Evolutionary conservation across 2,329 filamentous ascomycete species (phyloP).

Genomic region (Drechslerella stenobrocha): DNA sequence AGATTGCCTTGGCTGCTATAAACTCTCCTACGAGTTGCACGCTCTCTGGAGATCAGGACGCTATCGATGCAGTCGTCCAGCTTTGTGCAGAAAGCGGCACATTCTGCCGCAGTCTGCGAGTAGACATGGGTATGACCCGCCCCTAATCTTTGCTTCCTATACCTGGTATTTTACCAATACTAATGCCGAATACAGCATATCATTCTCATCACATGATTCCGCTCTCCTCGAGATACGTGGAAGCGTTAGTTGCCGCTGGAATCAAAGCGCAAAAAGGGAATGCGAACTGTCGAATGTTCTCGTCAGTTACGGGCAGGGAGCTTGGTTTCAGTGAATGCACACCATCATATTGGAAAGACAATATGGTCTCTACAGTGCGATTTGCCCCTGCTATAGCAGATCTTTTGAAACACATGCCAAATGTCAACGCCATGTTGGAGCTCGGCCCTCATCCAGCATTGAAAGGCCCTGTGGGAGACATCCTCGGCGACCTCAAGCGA

Average conservation of each 20-base stretch:
- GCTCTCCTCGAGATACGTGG: slow-evolving; percentile 54
- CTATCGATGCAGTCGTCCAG: slow-evolving; percentile 53
- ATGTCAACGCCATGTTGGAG: slow-evolving; percentile 46
- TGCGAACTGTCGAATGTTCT: slow-evolving; percentile 51
- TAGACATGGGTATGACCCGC: slow-evolving; percentile 18
- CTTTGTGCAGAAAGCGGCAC: slow-evolving; percentile 51
- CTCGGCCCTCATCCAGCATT: slow-evolving; percentile 50
- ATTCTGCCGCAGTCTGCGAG: slow-evolving; percentile 19
- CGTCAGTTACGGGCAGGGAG: slow-evolving; percentile 51
- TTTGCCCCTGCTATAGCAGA: slow-evolving; percentile 55
- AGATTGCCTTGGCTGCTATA: slow-evolving; percentile 35
- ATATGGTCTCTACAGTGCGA: slow-evolving; percentile 56
- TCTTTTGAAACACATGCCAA: slow-evolving; percentile 26
- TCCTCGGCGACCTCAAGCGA: slow-evolving; percentile 22
- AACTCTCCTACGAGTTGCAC: slow-evolving; percentile 54
- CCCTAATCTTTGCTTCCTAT: background rate
- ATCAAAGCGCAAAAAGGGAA: slow-evolving; percentile 33
- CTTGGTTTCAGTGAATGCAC: slow-evolving; percentile 51
- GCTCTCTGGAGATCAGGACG: slow-evolving; percentile 53
- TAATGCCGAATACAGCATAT: slow-evolving; percentile 57
- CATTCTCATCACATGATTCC: slow-evolving; percentile 57
- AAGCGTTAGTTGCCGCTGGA: slow-evolving; percentile 41
- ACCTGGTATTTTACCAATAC: slow-evolving; percentile 52
- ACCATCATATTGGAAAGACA: slow-evolving; percentile 53
- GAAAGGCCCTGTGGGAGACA: slow-evolving; percentile 45